phyloP scores from a whole-genome alignment of 225 moss, liverwort and hornwort genomes.

The Thuidium tamariscinum region DNA sequence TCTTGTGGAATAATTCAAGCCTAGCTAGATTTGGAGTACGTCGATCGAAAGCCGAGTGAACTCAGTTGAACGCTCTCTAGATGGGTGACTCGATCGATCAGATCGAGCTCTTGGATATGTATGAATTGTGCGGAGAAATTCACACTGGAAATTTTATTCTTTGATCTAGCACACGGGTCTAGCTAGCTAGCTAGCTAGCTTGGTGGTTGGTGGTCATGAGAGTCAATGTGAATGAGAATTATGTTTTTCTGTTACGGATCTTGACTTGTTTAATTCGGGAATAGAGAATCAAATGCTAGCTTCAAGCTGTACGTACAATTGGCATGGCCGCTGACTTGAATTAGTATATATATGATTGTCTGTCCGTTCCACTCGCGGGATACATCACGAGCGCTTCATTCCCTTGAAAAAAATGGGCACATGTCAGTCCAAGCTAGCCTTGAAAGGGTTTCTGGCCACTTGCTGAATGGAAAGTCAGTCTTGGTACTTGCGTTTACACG shows the following conservation, averaged over 20 bases:
- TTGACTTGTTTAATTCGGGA: not conserved
- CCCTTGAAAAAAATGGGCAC: not conserved
- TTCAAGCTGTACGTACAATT: not conserved
- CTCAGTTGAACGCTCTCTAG: not conserved
- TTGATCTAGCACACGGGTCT: too few species aligned
- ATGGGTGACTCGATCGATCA: not conserved
- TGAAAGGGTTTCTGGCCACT: not conserved
- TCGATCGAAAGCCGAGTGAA: not conserved
- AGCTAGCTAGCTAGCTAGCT: too few species aligned
- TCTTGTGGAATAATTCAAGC: not conserved
- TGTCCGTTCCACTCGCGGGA: not conserved
- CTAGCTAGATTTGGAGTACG: not conserved
- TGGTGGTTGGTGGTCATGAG: not conserved
- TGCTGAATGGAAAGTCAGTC: not conserved
- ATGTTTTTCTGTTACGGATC: not conserved
- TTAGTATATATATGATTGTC: too few species aligned
- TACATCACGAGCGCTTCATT: not conserved
- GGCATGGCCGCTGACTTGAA: not conserved
- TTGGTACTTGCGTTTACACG: not conserved
- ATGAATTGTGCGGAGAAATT: not conserved
- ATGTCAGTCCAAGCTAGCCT: not conserved
- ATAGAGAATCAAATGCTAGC: not conserved
- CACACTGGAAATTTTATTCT: not conserved
- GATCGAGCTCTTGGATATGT: not conserved
- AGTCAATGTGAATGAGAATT: not conserved